Evolutionary conservation across 306 rosid species (phyloP), one percentile per base, ranked within the genome.

Genomic region (Begonia masoniana): DNA sequence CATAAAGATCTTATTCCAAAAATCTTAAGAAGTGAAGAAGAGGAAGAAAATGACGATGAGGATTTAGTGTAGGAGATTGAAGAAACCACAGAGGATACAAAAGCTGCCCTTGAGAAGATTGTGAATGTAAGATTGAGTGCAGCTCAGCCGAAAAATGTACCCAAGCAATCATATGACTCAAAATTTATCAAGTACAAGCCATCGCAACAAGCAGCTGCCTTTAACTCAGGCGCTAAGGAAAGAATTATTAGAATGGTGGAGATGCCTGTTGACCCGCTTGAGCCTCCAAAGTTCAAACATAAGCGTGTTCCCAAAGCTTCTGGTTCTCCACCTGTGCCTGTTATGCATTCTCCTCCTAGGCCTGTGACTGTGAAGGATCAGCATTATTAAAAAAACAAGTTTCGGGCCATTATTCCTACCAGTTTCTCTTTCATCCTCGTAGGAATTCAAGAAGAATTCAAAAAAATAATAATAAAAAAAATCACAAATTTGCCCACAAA

Each of bases 231-330:
- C 9, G 95, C 94, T 0, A 85, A 77, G 54, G 95, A 85, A 73
- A 80, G 97, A 71, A 81, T 88, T 39, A 82, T 88, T 47, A 80
- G 91, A 65, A 82, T 89, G 97, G 82, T 76, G 50, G 89, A 85
- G 76, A 85, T 80, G 95, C 95, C 87, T 0, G 94, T 82, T 59
- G 95, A 89, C 68, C 95, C 97, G 7, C 89, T 88, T 26, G 94
- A 88, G 71, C 95, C 97, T 19, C 95, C 94, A 0, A 85, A 89
- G 75, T 85, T 89, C 61, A 89, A 85, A 80, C 91, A 89, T 56
- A 89, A 89, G 85, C 78, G 95, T 35, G 97, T 82, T 23, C 97
- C 91, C 0, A 82, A 71, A 72, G 89, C 97, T 48, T 85, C 91
- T 0, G 82, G 95, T 7, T 85, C 97, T 7, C 97, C 95, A 15